Percentiles rank a stretch among this genome's conserved stretches.
Conservation (phyloP, 2,329 filamentous ascomycete genomes). For the Plenodomus lindquistii region DNA sequence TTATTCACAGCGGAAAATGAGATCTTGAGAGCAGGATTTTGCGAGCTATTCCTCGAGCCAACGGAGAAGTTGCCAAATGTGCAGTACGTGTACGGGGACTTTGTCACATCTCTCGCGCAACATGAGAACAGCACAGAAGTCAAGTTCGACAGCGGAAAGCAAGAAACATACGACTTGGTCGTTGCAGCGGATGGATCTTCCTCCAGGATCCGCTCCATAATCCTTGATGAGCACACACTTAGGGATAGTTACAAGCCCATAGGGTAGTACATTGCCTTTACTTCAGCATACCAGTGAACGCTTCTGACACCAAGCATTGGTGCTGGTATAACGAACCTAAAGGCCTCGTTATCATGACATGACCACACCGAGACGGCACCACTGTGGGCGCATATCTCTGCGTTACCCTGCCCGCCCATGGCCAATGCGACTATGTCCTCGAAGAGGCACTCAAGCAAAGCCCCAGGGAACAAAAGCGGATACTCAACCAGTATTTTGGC, state of each 20-base stretch:
- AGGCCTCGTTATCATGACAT: constrained; percentile 26
- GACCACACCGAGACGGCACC: constrained; percentile 30
- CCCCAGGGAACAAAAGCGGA: constrained; percentile 48
- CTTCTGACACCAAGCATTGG: constrained; percentile 25
- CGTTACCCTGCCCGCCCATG: constrained; percentile 22
- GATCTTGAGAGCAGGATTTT: constrained; percentile 38
- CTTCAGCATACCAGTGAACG: constrained; percentile 33
- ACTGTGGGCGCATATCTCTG: constrained; percentile 32
- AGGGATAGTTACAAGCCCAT: constrained; percentile 23
- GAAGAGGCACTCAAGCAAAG: constrained; percentile 32
- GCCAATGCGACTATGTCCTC: constrained; percentile 11
- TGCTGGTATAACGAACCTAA: constrained; percentile 30
- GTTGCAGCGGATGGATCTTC: constrained; percentile 35
- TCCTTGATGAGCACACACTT: constrained; percentile 25
- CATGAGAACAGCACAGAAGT: constrained; percentile 23
- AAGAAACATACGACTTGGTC: constrained; percentile 34
- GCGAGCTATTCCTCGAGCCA: constrained; percentile 38
- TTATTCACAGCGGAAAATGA: constrained; percentile 37
- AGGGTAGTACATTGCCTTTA: constrained; percentile 34
- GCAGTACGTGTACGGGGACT: constrained; percentile 10
- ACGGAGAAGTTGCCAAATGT: constrained; percentile 6
- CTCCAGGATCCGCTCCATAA: constrained; percentile 27
- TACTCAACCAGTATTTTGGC: constrained; percentile 36
- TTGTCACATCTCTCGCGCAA: constrained; percentile 23
- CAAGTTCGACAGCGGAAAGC: constrained; percentile 21